Base-by-base conservation (phyloP, 805 yeast genomes). In the Zygosaccharomyces kombuchaensis region DNA sequence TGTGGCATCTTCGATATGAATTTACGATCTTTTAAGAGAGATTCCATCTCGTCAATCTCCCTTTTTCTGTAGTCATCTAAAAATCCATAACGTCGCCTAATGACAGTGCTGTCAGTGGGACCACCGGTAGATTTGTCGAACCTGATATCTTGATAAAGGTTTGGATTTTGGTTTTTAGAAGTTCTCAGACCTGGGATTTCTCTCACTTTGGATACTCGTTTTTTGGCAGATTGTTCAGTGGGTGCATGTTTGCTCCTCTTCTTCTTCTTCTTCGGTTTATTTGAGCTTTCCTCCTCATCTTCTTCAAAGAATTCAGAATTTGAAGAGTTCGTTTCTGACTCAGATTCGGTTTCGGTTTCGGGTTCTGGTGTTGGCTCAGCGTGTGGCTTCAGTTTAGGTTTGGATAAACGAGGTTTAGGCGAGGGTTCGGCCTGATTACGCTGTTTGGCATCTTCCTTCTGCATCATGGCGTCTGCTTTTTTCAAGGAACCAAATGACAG, bases 51-150 rank as follows among this genome's bases (percentile, higher is more conserved):
- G 2, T 66, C 54, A 31, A 93, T 73, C 62, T 93, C 99, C 7
- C 72, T 65, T 52, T 82, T 73, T 63, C 98, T 76, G 63, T 93
- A 93, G 32, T 84, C 89, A 64, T 89, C 96, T 47, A 93, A 68
- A 60, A 93, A 93, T 36, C 79, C 76, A 68, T 93, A 93, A 58
- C 91, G 82, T 57, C 80, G 78, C 49, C 97, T 73, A 13, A 86
- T 77, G 47, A 74, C 72, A 26, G 72, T 69, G 47, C 77, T 67
- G 61, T 90, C 91, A 54, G 84, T 84, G 1, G 93, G 87, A 56
- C 80, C 84, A 46, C 98, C 98, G 52, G 80, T 80, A 0, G 96
- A 89, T 2, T 91, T 77, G 65, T 93, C 96, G 63, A 93, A 93
- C 55, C 99, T 74, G 27, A 95, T 83, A 68, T 93, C 99, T 40